A percentile compares a stretch with the other conserved stretches of the same genome.
These are phyloP conservation scores for Drechmeria coniospora DNA, from an alignment of 2,329 filamentous ascomycete genomes.

Conservation along the genomic window DNA sequence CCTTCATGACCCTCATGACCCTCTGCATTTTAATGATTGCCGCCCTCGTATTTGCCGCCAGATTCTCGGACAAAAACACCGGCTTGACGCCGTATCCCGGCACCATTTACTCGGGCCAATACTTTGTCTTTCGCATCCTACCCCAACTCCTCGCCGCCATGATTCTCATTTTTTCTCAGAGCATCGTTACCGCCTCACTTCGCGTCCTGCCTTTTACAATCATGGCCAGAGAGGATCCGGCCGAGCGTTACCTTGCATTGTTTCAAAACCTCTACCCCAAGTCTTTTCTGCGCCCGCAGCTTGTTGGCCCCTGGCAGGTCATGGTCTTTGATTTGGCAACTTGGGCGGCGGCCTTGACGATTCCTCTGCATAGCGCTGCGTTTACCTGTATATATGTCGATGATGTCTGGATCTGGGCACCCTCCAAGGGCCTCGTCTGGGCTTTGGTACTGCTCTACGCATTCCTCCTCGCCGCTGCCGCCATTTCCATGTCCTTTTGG, in stretches of 20 bases:
- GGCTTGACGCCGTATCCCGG: conserved; percentile 55
- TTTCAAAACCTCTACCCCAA: conserved; percentile 55
- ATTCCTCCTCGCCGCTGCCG: conserved; percentile 42
- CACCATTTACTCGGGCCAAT: conserved; percentile 53
- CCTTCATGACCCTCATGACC: conserved; percentile 43
- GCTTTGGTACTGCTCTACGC: conserved; percentile 59
- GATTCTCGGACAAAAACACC: conserved; percentile 45
- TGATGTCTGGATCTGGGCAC: conserved; percentile 61
- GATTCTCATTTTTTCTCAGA: conserved; percentile 63
- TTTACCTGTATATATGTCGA: conserved; percentile 50
- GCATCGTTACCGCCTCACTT: conserved; percentile 57
- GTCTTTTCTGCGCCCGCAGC: conserved; percentile 46
- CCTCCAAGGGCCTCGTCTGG: conserved; percentile 68
- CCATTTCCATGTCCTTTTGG: conserved; percentile 46
- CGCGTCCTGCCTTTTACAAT: conserved; percentile 63
- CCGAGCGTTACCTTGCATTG: conserved; percentile 46
- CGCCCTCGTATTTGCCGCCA: conserved; percentile 55
- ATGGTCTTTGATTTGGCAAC: conserved; percentile 51
- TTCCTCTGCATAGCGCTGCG: conserved; percentile 65
- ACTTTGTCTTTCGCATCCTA: conserved; percentile 76
- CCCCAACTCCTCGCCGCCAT: conserved; percentile 61
- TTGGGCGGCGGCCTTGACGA: conserved; percentile 65
- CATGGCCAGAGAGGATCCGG: conserved; percentile 51
- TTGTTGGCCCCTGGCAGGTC: conserved; percentile 49
- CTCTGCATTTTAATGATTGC: conserved; percentile 55